These are phyloP conservation scores for Xylariaceae sp. DNA, from an alignment of 2,329 filamentous ascomycete species.

Conservation along the genomic window DNA sequence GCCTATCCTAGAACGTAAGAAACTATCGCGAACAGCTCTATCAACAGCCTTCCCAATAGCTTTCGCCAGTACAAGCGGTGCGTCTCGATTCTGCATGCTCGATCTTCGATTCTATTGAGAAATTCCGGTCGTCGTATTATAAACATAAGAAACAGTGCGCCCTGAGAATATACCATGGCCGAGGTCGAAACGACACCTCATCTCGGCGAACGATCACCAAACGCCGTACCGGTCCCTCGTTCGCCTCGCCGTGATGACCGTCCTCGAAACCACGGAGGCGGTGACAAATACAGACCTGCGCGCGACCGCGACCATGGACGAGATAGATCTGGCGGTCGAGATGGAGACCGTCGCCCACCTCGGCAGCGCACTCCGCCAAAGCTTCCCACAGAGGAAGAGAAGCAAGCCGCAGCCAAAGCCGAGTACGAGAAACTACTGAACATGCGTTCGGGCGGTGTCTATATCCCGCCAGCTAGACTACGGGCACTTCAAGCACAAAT, in stretches of 20 bases:
- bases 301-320: constrained; percentile 33
- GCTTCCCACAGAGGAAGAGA: constrained; percentile 74
- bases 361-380: constrained; percentile 40
- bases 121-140: neutral
- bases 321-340: neutral
- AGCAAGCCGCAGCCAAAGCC: constrained; percentile 85
- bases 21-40: constrained; percentile 14
- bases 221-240: constrained; percentile 34
- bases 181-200: constrained; percentile 52
- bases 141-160: neutral
- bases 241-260: constrained; percentile 44
- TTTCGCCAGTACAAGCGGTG: neutral
- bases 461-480: constrained; percentile 91
- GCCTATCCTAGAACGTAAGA: constrained; percentile 1
- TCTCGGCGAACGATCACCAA: constrained; percentile 38
- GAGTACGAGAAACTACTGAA: constrained; percentile 92
- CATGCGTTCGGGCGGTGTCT: constrained; percentile 94
- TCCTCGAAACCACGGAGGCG: constrained; percentile 44
- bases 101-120: neutral
- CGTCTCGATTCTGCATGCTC: neutral
- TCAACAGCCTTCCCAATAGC: neutral
- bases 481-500: constrained; percentile 94
- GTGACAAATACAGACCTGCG: constrained; percentile 57
- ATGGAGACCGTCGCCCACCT: constrained; percentile 37
- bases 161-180: constrained; percentile 46